A percentile compares a stretch with the other conserved stretches of the same genome.
Conservation (phyloP, 2,329 filamentous ascomycete species). For the Alternaria angustiovoidea region DNA sequence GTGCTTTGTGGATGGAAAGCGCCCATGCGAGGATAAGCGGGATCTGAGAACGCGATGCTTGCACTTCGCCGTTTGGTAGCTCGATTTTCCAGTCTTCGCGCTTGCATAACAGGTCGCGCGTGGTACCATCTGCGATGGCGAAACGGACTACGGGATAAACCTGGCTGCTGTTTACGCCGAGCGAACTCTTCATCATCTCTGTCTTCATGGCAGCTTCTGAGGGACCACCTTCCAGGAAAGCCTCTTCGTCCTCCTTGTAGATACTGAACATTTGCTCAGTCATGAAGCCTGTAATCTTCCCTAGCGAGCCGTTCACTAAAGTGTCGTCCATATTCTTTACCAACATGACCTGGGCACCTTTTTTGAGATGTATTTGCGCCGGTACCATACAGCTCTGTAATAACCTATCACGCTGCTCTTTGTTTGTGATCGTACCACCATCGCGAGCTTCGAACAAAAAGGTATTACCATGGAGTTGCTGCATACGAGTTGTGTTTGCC, state of each 20-base stretch:
- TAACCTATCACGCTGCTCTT: constrained; percentile 74
- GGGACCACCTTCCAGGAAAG: constrained; percentile 60
- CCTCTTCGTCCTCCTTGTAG: constrained; percentile 66
- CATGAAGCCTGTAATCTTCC: constrained; percentile 85
- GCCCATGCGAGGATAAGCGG: constrained; percentile 97
- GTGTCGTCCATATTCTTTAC: constrained; percentile 98
- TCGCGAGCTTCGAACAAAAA: constrained; percentile 79
- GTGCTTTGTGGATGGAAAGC: constrained; percentile 95
- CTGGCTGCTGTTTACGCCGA: constrained; percentile 59
- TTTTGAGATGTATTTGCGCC: constrained; percentile 79
- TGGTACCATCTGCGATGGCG: constrained; percentile 77
- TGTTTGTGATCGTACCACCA: constrained; percentile 72
- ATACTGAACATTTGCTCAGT: constrained; percentile 68
- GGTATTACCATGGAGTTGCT: constrained; percentile 71
- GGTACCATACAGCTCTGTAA: constrained; percentile 94
- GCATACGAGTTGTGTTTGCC: constrained; percentile 80
- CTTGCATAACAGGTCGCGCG: constrained; percentile 79
- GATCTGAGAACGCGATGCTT: constrained; percentile 77
- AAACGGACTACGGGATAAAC: constrained; percentile 89
- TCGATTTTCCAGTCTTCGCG: constrained; percentile 97
- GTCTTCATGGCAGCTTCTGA: constrained; percentile 50
- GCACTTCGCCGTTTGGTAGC: constrained; percentile 91
- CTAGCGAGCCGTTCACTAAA: constrained; percentile 92
- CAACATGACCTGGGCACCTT: constrained; percentile 97
- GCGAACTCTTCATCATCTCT: constrained; percentile 58